These are phyloP conservation scores for Phialophora verrucosa DNA, from an alignment of 2,329 filamentous ascomycete genomes.

Conservation along the genomic window DNA sequence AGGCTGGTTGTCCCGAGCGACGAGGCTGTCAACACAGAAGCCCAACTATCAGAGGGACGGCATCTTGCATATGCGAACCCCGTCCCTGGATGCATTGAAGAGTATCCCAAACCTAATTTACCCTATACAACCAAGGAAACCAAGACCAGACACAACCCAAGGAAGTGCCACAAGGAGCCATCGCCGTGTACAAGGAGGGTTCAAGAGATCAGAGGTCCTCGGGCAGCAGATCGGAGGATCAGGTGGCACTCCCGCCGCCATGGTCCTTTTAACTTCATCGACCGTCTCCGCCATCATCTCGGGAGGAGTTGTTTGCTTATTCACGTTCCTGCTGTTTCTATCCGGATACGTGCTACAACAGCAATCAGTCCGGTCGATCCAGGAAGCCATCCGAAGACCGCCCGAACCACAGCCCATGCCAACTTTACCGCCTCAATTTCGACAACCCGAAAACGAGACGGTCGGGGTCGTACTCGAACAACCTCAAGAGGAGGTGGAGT, in stretches of 20 bases:
- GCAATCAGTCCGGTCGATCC: conserved; percentile 77
- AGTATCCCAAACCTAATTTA: conserved; percentile 1
- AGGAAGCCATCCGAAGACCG: conserved; percentile 69
- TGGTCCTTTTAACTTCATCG: conserved; percentile 55
- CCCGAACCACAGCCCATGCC: conserved; percentile 45
- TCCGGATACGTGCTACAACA: conserved; percentile 89
- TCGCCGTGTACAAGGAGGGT: neutral
- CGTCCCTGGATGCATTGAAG: neutral
- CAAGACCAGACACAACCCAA: neutral
- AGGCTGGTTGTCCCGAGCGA: conserved; percentile 23
- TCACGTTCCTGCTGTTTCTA: conserved; percentile 81
- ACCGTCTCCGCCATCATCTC: conserved; percentile 53
- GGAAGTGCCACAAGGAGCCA: neutral
- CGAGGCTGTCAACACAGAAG: conserved; percentile 19
- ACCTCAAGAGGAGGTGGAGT: conserved; percentile 15
- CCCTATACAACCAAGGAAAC: neutral
- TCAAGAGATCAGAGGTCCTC: neutral
- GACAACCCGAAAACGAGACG: conserved; percentile 30
- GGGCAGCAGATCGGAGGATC: neutral
- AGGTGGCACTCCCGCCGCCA: conserved; percentile 37
- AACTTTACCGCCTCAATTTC: conserved; percentile 37
- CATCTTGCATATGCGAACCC: neutral
- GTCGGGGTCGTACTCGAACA: conserved; percentile 17
- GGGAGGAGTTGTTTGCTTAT: conserved; percentile 67
- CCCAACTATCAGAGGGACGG: neutral